Base-by-base conservation (phyloP, 176 grass and related monocot genomes). In the Bothriochloa decipiens region DNA sequence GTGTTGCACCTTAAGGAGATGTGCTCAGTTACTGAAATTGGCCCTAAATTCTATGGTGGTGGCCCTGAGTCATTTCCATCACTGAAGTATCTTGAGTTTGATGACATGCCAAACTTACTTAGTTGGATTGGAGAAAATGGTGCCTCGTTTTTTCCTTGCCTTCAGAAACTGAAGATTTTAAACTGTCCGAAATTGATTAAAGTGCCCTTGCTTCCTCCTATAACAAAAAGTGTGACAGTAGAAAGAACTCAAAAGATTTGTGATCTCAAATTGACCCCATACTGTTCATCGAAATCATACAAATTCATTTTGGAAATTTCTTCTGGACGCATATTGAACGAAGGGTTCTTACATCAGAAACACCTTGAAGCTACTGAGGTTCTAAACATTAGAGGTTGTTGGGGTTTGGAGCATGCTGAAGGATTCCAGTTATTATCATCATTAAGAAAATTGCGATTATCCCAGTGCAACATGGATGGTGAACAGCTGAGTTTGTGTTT, bases 281-380 rank as follows among this genome's bases (percentile, higher is more conserved):
- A 72, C 14, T 33, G 35, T 37, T 83, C 64, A 11, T 88, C 74
- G 53, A 63, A 39, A 65, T 83, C 73, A 37, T 52, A 32, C 32
- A 77, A 61, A 83, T 88, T 83, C 46, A 77, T 61, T 16, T 83
- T 88, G 41, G 81, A 83, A 70, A 83, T 76, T 83, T 78, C 62
- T 78, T 36, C 52, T n/a, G 60, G 37, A 52, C 55, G 27, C 65
- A 79, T 88, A 61, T 58, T 88, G 65, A 47, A 7, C 25, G 65
- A 83, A 72, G 72, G 41, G 14, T 78, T 88, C 36, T 77, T 88
- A 60, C 86, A 83, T 40, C 53, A 41, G 57, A 50, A 83, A 78
- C 86, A 88, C 55, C 86, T 83, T 78, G 73, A 64, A 70, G 86
- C 80, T 78, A 88, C 7, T 32, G 73, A 88, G 65, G 80, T 69